Evolutionary conservation across 257 asterid species (phyloP), one percentile per base, ranked within the genome.

Genomic region (Coffea eugenioides): DNA sequence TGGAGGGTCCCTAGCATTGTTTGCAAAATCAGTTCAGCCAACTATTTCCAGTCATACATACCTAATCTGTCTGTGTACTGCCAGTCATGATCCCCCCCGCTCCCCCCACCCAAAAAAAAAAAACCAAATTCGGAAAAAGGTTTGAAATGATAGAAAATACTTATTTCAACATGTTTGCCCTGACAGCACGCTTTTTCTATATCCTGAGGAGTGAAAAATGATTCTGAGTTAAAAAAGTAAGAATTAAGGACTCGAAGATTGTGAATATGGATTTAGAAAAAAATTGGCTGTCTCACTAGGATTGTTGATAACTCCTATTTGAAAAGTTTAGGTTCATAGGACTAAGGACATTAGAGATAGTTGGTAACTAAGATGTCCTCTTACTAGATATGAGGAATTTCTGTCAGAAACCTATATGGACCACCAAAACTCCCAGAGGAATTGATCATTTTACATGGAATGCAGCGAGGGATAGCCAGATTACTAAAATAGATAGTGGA

Each of bases 1-100:
- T 10, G 57, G 67, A 76, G 62, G 79, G 27, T 73, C n/a, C 14
- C 5, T 20, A 72, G 76, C 20, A 72, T 51, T 57, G 64, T 57
- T 57, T 57, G 5, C 25, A 57, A 57, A 57, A 57, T 57, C 65
- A 57, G n/a, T 57, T 57, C 27, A 18, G 27, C 65, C 65, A 57
- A 4, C 7, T 18, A 21, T 57, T 20, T 57, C 65, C 1, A 4
- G 9, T 57, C 65, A 5, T 57, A 20, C 25, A n/a, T 57, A 57
- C 27, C 10, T 6, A 57, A 5, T 57, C 65, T 21, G 27, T 57
- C 5, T 57, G n/a, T 8, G 2, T 0, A 11, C 10, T 12, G 5
- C 25, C 65, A 57, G 25, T 57, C 25, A 16, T 20, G 65, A 9
- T 20, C 20, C 8, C n/a, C 0, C 1, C 8, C 34, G 4, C 43